Evolutionary conservation across 2,329 filamentous ascomycete genomes (phyloP).

Genomic region (Metarhizium guizhouense): DNA sequence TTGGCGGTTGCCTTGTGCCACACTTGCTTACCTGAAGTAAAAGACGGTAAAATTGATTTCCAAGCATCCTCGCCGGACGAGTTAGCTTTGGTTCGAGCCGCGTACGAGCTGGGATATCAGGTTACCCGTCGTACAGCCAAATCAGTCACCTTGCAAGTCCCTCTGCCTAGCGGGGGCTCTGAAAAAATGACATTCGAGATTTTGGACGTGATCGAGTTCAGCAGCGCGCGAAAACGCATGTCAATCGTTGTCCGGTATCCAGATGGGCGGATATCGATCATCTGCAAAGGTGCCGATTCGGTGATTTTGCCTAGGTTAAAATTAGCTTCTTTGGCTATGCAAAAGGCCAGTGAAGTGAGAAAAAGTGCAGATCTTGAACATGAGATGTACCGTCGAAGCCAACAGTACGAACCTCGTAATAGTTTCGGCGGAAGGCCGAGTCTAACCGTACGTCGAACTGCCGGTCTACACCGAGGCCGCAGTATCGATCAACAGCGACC

Average conservation of each 20-base stretch:
- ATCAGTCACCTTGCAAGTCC: conserved; percentile 48
- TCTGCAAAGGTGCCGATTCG: conserved; percentile 88
- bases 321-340: conserved; percentile 61
- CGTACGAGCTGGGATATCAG: conserved; percentile 75
- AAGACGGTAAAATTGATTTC: conserved; percentile 62
- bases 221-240: conserved; percentile 83
- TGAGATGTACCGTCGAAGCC: conserved; percentile 45
- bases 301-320: conserved; percentile 70
- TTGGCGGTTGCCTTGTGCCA: conserved; percentile 82
- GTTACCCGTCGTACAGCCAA: conserved; percentile 66
- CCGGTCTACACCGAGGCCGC: conserved; percentile 19
- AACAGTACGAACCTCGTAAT: conserved; percentile 43
- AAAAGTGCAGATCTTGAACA: conserved; percentile 51
- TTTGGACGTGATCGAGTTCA: conserved; percentile 84
- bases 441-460: conserved; percentile 38
- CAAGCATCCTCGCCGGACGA: conserved; percentile 90
- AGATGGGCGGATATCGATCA: conserved; percentile 69
- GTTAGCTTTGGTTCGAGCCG: conserved; percentile 73
- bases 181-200: conserved; percentile 64
- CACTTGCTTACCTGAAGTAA: conserved; percentile 76
- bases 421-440: conserved; percentile 48
- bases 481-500: conserved; percentile 21
- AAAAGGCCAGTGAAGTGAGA: conserved; percentile 62
- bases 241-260: conserved; percentile 81
- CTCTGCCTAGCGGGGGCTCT: conserved; percentile 24